A percentile compares a stretch with the other conserved stretches of the same genome.
These are phyloP conservation scores for Fomes fomentarius DNA, from an alignment of 1,284 basidiomycete species.

Conservation along the genomic window DNA sequence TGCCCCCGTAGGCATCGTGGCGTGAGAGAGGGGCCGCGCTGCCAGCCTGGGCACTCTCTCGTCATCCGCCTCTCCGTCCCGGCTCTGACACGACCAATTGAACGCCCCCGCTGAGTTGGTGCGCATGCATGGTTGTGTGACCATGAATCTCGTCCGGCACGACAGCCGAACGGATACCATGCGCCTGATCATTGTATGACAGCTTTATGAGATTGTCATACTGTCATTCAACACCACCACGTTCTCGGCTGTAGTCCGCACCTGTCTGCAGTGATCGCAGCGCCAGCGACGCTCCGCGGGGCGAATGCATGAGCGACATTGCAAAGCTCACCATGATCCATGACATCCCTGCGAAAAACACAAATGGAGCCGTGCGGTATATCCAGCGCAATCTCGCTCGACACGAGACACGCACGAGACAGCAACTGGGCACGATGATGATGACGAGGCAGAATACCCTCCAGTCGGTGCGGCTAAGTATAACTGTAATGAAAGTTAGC, in stretches of 20 bases:
- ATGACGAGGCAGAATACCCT: not conserved
- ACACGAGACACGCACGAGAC: too few species aligned
- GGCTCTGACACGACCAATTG: too few species aligned
- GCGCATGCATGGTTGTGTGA: too few species aligned
- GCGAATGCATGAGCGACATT: too few species aligned
- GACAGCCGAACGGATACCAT: too few species aligned
- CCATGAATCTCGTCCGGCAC: too few species aligned
- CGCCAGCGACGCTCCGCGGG: not conserved
- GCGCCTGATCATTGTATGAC: too few species aligned
- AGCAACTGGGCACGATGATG: not conserved
- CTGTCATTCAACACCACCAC: not conserved
- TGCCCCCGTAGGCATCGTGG: conserved; percentile 9
- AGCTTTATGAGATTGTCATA: not conserved
- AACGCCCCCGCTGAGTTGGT: too few species aligned
- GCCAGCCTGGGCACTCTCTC: not conserved
- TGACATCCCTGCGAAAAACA: not conserved
- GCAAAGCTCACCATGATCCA: too few species aligned
- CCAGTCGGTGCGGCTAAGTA: conserved; percentile 1
- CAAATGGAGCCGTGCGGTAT: not conserved
- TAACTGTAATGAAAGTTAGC: conserved; percentile 11
- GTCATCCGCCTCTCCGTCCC: not conserved
- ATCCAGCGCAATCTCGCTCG: not conserved
- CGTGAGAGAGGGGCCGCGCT: conserved; percentile 7
- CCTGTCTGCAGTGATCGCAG: not conserved
- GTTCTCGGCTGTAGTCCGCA: too few species aligned